Evolutionary conservation across 305 asterid genomes (phyloP), one percentile per base, ranked within the genome.

Genomic region (Fraxinus dipetala): DNA sequence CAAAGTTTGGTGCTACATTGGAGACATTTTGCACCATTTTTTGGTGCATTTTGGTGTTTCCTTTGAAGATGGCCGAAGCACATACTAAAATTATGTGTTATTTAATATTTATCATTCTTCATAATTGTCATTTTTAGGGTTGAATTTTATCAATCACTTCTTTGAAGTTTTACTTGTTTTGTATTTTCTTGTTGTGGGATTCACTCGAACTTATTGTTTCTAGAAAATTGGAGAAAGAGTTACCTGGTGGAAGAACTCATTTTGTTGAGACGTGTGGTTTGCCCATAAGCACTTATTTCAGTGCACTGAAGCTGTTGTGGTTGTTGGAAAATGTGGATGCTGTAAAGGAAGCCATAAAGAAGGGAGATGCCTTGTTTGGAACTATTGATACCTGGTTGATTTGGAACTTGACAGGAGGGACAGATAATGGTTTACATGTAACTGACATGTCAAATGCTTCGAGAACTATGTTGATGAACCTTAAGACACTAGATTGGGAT

Each of bases 201-300:
- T 34, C 14, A 20, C n/a, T n/a, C n/a, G n/a, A n/a, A n/a, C n/a
- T 78, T 35, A 72, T 61, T 36, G 45, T 28, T 22, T 73, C 59
- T 82, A 95, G 98, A 75, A 95, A 89, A 86, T 69, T 95, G 89
- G 99, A 95, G 90, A 84, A 92, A 28, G 95, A 95, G 82, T 84
- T 95, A 54, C 80, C 96, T 0, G 97, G 96, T 4, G 99, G 99
- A 8, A 87, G 95, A 86, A 91, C 95, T 22, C 97, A 95, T 88
- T 95, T 95, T 81, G 91, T 86, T 6, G 93, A 91, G 83, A 80
- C 91, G 24, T 92, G 97, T 85, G 99, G 99, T 51, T 78, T 95
- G 89, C 99, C 99, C 0, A 92, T 95, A 80, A 95, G 99, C 91
- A 95, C 98, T 78, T 95, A 95, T 74, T 95, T 95, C 91, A 95